These are phyloP conservation scores for Exophiala sp. DNA, from an alignment of 2,329 filamentous ascomycete species.

Conservation along the genomic window DNA sequence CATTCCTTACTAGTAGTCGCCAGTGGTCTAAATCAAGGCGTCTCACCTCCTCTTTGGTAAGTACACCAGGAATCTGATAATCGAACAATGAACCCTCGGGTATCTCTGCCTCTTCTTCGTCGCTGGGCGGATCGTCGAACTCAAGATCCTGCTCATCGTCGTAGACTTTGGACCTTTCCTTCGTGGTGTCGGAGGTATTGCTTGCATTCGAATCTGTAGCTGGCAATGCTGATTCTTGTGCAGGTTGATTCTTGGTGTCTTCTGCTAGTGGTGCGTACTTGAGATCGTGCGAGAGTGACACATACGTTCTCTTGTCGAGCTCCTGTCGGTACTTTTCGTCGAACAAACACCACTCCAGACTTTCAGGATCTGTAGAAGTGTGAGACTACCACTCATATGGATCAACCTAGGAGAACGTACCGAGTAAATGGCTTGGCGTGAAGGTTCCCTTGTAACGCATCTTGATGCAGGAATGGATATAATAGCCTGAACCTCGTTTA, in stretches of 20 bases:
- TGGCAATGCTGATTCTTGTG: background rate
- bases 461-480: slow-evolving; percentile 57
- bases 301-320: slow-evolving; percentile 42
- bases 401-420: slow-evolving; percentile 30
- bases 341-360: slow-evolving; percentile 43
- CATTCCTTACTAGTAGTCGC: slow-evolving; percentile 40
- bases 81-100: slow-evolving; percentile 40
- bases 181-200: slow-evolving; percentile 14
- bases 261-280: slow-evolving; percentile 2
- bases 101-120: slow-evolving; percentile 37
- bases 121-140: slow-evolving; percentile 26
- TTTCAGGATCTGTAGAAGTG: slow-evolving; percentile 42
- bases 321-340: slow-evolving; percentile 41
- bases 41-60: slow-evolving; percentile 42
- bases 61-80: slow-evolving; percentile 44
- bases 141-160: slow-evolving; percentile 28
- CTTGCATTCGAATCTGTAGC: slow-evolving; percentile 16
- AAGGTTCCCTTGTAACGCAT: slow-evolving; percentile 51
- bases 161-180: slow-evolving; percentile 18
- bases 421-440: slow-evolving; percentile 47
- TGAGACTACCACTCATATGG: background rate
- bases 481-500: slow-evolving; percentile 46
- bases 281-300: slow-evolving; percentile 43
- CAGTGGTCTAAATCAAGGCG: slow-evolving; percentile 44
- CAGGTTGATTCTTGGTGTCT: background rate